Base-by-base conservation (phyloP, 2,329 filamentous ascomycete species). In the Taxawa tesnikishii region DNA sequence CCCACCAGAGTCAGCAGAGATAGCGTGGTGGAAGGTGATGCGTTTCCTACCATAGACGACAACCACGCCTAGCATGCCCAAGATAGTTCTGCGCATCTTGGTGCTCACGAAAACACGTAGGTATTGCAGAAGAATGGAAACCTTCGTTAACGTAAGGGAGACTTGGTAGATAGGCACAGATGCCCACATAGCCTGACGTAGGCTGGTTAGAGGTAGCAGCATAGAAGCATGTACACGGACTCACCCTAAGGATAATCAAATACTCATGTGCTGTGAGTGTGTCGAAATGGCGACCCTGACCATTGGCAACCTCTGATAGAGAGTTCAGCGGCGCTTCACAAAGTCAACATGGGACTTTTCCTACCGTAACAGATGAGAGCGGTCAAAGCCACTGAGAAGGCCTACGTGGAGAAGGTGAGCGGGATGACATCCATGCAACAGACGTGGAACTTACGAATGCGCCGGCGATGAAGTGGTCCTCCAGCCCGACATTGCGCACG, bases 91-190 rank as follows among this genome's bases (percentile, higher is more conserved):
- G 5, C 56, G 52, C 44, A 59, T 59, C 10, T 42, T 43, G 10
- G 43, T 47, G 5, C 55, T 56, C 6, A 54, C 55, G 33, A 67
- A 67, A 16, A 67, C 55, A n/a, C 59, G 58, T 12, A 60, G 53
- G 37, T 66, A 67, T 38, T 65, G 63, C 32, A 66, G 48, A 4
- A 66, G 44, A 23, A 67, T 64, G 0, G 60, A 62, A 6, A 57
- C 48, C 44, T 65, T 65, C 16, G 57, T 58, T 34, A 51, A 53
- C 12, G 45, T 48, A 19, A 58, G 40, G 5, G 49, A 52, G 13
- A 54, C 38, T 33, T 59, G 56, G 43, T 59, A 59, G 14, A 57
- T 53, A 53, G 27, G 61, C 55, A 43, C 65, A 15, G 41, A 44
- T 3, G 35, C 28, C 33, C 41, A 47, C 5, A 46, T 36, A 14